These are phyloP conservation scores for Dothideomycetes sp. DNA, from an alignment of 2,329 filamentous ascomycete genomes.

Conservation along the genomic window DNA sequence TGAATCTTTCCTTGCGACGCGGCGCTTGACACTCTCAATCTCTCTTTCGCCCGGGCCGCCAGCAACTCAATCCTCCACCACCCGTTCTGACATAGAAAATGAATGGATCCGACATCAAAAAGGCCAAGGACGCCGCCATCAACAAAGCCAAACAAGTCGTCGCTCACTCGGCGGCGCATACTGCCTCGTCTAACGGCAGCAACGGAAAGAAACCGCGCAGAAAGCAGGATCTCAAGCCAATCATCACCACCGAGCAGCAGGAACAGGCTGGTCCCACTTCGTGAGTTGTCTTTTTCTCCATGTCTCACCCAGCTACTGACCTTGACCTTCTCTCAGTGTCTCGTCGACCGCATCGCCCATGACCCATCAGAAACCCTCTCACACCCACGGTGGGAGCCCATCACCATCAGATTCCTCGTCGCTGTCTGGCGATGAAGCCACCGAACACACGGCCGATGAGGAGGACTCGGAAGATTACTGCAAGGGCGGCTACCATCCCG, in stretches of 20 bases:
- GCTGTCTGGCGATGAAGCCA: constrained; percentile 66
- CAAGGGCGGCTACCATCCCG: constrained; percentile 96
- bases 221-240: constrained; percentile 63
- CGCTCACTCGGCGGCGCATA: constrained; percentile 46
- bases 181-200: constrained; percentile 38
- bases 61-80: too few species aligned
- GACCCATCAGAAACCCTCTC: constrained; percentile 27
- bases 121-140: constrained; percentile 55
- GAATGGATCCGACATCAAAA: constrained; percentile 57
- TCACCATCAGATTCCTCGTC: constrained; percentile 65
- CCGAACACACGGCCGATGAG: constrained; percentile 91
- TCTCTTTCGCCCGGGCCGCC: too few species aligned
- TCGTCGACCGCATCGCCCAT: constrained; percentile 12
- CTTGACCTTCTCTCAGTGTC: constrained; percentile 6
- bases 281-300: constrained; percentile 24
- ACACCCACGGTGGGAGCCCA: constrained; percentile 52
- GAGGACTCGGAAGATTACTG: constrained; percentile 99
- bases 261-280: constrained; percentile 38
- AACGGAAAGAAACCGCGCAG: constrained; percentile 62
- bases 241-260: constrained; percentile 60
- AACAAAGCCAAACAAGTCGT: constrained; percentile 59
- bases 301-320: constrained; percentile 14
- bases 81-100: too few species aligned
- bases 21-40: too few species aligned
- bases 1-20: background rate